Evolutionary conservation across 2,329 filamentous ascomycete genomes (phyloP).

Genomic region (Apiospora sp.): DNA sequence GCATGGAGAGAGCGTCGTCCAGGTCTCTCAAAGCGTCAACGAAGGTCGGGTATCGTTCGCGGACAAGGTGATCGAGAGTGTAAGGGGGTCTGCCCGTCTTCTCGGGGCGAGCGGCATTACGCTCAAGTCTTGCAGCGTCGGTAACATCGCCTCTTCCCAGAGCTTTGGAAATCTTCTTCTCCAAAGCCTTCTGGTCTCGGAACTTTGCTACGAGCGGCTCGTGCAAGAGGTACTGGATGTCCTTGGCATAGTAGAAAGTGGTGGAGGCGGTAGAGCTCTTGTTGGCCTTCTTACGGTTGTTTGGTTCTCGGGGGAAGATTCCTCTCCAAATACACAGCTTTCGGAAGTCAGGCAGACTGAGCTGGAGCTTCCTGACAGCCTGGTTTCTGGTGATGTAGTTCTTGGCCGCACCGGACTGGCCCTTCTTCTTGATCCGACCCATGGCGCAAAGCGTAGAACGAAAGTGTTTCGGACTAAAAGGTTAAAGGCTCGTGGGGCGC

Average conservation of each 20-base stretch:
- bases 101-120: conserved; percentile 86
- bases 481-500: not conserved
- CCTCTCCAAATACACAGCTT: conserved; percentile 99
- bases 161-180: conserved; percentile 96
- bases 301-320: conserved; percentile 96
- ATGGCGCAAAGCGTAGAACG: conserved; percentile 45
- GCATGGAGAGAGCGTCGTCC: conserved; percentile 95
- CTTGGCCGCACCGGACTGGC: conserved; percentile 89
- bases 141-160: conserved; percentile 90
- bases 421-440: conserved; percentile 90
- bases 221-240: conserved; percentile 97
- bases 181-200: conserved; percentile 93
- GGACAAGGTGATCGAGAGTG: conserved; percentile 94
- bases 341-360: conserved; percentile 96
- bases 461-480: not conserved
- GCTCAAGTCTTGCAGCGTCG: conserved; percentile 87
- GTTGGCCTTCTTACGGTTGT: conserved; percentile 95
- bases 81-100: conserved; percentile 90
- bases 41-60: conserved; percentile 98
- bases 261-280: conserved; percentile 90
- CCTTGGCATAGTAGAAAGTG: conserved; percentile 91
- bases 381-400: conserved; percentile 98
- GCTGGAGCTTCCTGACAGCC: conserved; percentile 96
- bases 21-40: conserved; percentile 92
- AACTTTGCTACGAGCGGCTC: conserved; percentile 95